These are phyloP conservation scores for Cordyceps fumosorosea DNA, from an alignment of 2,329 filamentous ascomycete genomes.

Conservation along the genomic window DNA sequence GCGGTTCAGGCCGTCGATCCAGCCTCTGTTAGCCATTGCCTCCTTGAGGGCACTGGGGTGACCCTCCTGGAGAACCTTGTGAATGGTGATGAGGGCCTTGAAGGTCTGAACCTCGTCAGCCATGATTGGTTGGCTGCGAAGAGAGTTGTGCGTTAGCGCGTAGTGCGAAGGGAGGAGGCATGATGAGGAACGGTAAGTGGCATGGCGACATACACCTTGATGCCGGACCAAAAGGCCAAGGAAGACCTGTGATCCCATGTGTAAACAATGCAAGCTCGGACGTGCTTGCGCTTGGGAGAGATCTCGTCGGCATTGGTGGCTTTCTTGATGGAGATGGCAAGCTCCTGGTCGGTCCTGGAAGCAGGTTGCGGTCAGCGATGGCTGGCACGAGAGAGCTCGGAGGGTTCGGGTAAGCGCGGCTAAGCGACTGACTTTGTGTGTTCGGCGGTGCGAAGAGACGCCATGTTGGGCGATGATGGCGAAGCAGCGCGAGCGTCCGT, in stretches of 20 bases:
- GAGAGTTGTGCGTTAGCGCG: neutral
- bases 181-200: neutral
- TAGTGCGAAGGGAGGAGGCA: neutral
- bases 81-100: constrained; percentile 93
- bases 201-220: constrained; percentile 76
- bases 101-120: constrained; percentile 98
- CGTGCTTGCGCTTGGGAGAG: constrained; percentile 79
- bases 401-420: neutral
- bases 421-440: constrained; percentile 11
- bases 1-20: constrained; percentile 88
- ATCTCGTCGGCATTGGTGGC: constrained; percentile 63
- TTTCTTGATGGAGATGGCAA: constrained; percentile 64
- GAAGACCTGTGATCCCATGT: constrained; percentile 99
- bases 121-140: constrained; percentile 79
- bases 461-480: constrained; percentile 8
- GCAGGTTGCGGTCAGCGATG: neutral
- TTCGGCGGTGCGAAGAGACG: constrained; percentile 13
- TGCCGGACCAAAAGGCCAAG: constrained; percentile 90
- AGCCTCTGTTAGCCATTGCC: constrained; percentile 78
- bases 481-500: constrained; percentile 1
- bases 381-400: too few relatives aligned
- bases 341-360: constrained; percentile 59
- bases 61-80: constrained; percentile 96
- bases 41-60: constrained; percentile 83
- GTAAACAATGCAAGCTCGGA: constrained; percentile 95